These are phyloP conservation scores for Auriscalpium orientale DNA, from an alignment of 768 basidiomycete species.

Conservation along the genomic window DNA sequence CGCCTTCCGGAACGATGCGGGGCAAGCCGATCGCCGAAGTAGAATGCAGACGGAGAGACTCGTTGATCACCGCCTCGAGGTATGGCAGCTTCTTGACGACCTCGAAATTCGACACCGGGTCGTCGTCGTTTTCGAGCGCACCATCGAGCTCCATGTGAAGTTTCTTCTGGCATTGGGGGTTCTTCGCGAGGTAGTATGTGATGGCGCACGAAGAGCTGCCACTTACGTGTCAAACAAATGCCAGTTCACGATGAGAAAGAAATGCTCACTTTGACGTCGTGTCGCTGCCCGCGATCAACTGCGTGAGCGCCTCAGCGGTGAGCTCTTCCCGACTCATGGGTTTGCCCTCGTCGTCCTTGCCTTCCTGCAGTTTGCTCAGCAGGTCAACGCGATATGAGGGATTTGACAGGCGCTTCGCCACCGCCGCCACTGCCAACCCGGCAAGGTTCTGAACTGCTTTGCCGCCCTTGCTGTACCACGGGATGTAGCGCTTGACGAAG, in stretches of 20 bases:
- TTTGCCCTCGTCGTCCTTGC: slow-evolving; percentile 73
- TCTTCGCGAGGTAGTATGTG: slow-evolving; percentile 70
- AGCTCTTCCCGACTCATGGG: slow-evolving; percentile 76
- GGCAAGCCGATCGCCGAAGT: slow-evolving; percentile 82
- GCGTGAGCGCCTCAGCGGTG: slow-evolving; percentile 82
- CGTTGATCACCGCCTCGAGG: slow-evolving; percentile 83
- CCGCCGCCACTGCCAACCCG: slow-evolving; percentile 27
- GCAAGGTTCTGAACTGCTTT: slow-evolving; percentile 27
- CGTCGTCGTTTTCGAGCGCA: slow-evolving; percentile 51
- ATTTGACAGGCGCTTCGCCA: slow-evolving; percentile 63
- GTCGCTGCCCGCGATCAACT: slow-evolving; percentile 84
- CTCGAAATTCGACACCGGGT: slow-evolving; percentile 52
- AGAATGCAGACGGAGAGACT: slow-evolving; percentile 77
- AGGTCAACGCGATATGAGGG: slow-evolving; percentile 75
- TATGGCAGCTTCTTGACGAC: slow-evolving; percentile 70
- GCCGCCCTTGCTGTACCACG: slow-evolving; percentile 30
- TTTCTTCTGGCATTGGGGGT: slow-evolving; percentile 57
- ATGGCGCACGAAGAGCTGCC: slow-evolving; percentile 83
- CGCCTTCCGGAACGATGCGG: slow-evolving; percentile 67
- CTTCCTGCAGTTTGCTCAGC: slow-evolving; percentile 71
- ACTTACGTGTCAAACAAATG: too few species aligned
- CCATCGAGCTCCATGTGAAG: slow-evolving; percentile 71
- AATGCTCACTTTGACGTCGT: slow-evolving; percentile 81
- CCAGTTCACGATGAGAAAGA: background rate
- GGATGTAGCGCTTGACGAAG: slow-evolving; percentile 23